A percentile compares a stretch with the other conserved stretches of the same genome.
These are phyloP conservation scores for Fragosphaeria purpurea DNA, from an alignment of 2,329 filamentous ascomycete species.

Conservation along the genomic window DNA sequence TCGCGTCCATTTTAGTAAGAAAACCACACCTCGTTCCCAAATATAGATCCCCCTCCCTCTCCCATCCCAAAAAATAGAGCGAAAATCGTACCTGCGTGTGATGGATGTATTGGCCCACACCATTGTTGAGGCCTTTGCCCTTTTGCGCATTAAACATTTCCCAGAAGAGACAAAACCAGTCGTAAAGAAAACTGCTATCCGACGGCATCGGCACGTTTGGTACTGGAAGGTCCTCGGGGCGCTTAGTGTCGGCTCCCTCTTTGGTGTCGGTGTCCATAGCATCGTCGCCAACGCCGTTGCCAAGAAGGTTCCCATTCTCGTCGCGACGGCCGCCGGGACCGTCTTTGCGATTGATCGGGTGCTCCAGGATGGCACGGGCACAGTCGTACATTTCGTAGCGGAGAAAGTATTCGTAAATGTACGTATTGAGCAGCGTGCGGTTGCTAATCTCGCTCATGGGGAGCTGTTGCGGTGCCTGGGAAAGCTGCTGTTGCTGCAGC, in stretches of 20 bases:
- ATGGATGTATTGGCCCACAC: slow-evolving; percentile 64
- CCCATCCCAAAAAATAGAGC: background rate
- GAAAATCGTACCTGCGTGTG: slow-evolving; percentile 64
- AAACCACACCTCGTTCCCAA: too few relatives aligned
- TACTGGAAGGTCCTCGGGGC: slow-evolving; percentile 69
- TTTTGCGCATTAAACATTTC: slow-evolving; percentile 85
- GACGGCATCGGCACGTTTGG: slow-evolving; percentile 57
- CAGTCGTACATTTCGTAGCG: slow-evolving; percentile 76
- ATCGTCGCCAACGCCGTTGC: slow-evolving; percentile 62
- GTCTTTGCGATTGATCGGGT: slow-evolving; percentile 58
- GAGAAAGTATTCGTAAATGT: slow-evolving; percentile 87
- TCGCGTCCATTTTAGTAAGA: too few relatives aligned
- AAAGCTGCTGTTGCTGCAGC: slow-evolving; percentile 22
- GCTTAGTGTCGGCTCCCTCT: slow-evolving; percentile 63
- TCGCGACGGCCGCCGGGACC: slow-evolving; percentile 59
- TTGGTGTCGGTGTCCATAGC: slow-evolving; percentile 77
- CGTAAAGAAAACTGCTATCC: slow-evolving; percentile 79
- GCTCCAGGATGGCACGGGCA: slow-evolving; percentile 64
- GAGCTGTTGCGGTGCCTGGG: slow-evolving; percentile 17
- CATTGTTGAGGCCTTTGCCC: slow-evolving; percentile 51
- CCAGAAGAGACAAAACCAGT: slow-evolving; percentile 98
- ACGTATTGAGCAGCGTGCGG: slow-evolving; percentile 63
- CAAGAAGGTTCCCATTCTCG: slow-evolving; percentile 54
- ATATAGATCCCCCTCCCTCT: too few relatives aligned
- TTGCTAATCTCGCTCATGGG: slow-evolving; percentile 33